Percentiles rank a stretch among this genome's conserved stretches.
These are phyloP conservation scores for Cladosporium colombiae DNA, from an alignment of 2,329 filamentous ascomycete species.

Conservation along the genomic window DNA sequence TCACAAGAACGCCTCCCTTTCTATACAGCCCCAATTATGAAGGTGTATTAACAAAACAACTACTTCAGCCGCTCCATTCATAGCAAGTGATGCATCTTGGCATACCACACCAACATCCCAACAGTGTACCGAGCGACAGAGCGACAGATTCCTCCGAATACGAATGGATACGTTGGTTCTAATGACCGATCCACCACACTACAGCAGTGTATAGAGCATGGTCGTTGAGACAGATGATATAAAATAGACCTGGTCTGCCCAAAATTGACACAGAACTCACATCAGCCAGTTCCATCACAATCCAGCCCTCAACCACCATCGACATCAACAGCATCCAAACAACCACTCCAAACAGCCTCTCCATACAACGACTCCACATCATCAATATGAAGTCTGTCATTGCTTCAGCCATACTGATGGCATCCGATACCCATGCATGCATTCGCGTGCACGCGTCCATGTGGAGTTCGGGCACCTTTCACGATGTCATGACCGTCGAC, in stretches of 20 bases:
- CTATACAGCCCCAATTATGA: neutral
- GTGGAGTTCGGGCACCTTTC: constrained; percentile 16
- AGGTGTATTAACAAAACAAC: neutral
- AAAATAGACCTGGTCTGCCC: constrained; percentile 11
- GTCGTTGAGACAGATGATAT: neutral
- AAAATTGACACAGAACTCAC: constrained; percentile 10
- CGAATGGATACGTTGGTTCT: neutral
- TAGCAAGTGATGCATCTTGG: constrained; percentile 17
- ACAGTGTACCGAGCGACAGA: constrained; percentile 3
- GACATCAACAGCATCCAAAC: constrained; percentile 68
- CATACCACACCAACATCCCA: constrained; percentile 10
- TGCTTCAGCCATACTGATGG: constrained; percentile 9
- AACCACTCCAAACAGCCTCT: constrained; percentile 64
- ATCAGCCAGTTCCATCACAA: constrained; percentile 12
- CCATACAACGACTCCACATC: constrained; percentile 68
- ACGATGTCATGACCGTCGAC: constrained; percentile 11
- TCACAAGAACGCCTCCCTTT: neutral
- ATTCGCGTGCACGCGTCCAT: constrained; percentile 14
- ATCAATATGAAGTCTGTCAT: constrained; percentile 60
- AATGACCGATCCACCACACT: neutral
- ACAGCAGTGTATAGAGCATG: neutral
- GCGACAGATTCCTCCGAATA: constrained; percentile 7
- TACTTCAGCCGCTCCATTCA: constrained; percentile 6
- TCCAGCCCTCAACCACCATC: constrained; percentile 52
- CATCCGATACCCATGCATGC: constrained; percentile 11